These are phyloP conservation scores for Paramecium pentaurelia DNA, from an alignment of 73 alveolate genomes.

Conservation along the genomic window DNA sequence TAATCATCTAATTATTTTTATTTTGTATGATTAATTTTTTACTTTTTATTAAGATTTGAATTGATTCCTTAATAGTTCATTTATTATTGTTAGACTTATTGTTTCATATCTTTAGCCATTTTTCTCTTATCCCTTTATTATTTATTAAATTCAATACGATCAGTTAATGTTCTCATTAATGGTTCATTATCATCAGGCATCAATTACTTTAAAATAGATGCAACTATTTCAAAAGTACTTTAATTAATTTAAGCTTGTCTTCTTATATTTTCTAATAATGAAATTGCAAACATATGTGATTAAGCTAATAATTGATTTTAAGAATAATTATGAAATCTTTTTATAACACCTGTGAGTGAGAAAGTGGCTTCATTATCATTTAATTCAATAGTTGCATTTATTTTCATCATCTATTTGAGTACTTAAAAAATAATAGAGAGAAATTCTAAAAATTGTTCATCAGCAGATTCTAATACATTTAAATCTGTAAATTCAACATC, in stretches of 20 bases:
- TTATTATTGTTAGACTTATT: neutral
- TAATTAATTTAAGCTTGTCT: neutral
- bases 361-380: neutral
- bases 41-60: neutral
- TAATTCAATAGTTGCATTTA: neutral
- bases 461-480: neutral
- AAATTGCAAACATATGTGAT: neutral
- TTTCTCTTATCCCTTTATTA: neutral
- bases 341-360: neutral
- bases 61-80: neutral
- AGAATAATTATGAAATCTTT: neutral
- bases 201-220: neutral
- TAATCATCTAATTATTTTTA: neutral
- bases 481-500: neutral
- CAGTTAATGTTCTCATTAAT: neutral
- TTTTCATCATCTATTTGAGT: neutral
- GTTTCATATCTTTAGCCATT: neutral
- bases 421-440: neutral
- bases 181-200: neutral
- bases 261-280: neutral
- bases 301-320: neutral
- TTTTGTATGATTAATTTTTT: neutral
- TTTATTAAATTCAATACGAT: neutral
- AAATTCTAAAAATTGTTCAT: neutral
- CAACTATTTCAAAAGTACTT: neutral